Evolutionary conservation across 805 yeast species (phyloP).

Genomic region (Wickerhamiella vanderwaltii): DNA sequence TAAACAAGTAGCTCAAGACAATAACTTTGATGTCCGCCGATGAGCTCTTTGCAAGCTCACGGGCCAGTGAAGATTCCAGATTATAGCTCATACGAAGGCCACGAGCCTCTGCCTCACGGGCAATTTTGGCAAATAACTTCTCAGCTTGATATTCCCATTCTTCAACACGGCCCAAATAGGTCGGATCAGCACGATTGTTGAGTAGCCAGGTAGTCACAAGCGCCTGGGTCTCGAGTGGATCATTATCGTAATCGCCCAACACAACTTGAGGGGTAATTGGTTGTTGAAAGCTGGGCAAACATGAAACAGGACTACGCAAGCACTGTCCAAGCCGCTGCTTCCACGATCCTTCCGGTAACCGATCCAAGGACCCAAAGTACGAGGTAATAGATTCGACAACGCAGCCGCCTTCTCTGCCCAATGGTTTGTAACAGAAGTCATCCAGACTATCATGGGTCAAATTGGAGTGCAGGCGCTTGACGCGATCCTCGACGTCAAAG

Average conservation of each 20-base stretch:
- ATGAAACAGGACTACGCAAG: constrained; percentile 70
- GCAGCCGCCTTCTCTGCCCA: constrained; percentile 47
- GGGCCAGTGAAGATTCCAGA: constrained; percentile 72
- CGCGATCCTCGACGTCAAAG: constrained; percentile 61
- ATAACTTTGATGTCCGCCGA: constrained; percentile 67
- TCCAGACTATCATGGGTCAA: constrained; percentile 32
- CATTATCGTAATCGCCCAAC: constrained; percentile 42
- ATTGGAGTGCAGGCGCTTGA: constrained; percentile 28
- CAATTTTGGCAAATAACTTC: constrained; percentile 31
- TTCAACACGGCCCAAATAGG: constrained; percentile 23
- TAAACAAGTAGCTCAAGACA: constrained; percentile 59
- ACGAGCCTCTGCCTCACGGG: constrained; percentile 34
- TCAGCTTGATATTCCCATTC: constrained; percentile 69
- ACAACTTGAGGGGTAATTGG: constrained; percentile 64
- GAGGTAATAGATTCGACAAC: constrained; percentile 81
- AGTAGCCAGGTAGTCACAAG: constrained; percentile 64
- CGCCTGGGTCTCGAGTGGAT: constrained; percentile 45
- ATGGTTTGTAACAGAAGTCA: constrained; percentile 73
- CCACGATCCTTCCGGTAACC: constrained; percentile 47
- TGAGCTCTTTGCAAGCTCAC: constrained; percentile 71
- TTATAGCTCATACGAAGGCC: constrained; percentile 60
- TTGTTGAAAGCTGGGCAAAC: constrained; percentile 83
- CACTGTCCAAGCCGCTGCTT: constrained; percentile 42
- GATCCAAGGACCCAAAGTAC: constrained; percentile 57
- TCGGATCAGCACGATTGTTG: constrained; percentile 36